Percentiles rank a stretch among this genome's conserved stretches.
phyloP scores from a whole-genome alignment of 1,284 basidiomycete species.

The Volvariella surrecta region DNA sequence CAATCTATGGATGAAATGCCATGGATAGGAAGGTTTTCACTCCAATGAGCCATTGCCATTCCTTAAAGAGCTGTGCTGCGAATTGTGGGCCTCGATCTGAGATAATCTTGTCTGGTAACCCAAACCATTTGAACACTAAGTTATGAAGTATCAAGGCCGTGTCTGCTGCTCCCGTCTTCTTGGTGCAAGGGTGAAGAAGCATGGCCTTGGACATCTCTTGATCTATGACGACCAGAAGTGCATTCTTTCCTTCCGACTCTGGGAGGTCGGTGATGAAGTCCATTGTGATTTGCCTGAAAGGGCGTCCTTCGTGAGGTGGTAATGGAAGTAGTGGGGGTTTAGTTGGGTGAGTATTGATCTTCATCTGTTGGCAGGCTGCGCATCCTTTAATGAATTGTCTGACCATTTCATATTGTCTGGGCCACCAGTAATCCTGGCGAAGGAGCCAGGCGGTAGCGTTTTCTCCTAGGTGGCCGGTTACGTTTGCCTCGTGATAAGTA shows the following conservation, averaged over 20 bases:
- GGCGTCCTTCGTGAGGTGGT: constrained; percentile 5
- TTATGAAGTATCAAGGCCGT: constrained; percentile 17
- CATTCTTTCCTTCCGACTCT: constrained; percentile 16
- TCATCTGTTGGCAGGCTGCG: too few relatives aligned
- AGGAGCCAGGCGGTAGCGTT: too few relatives aligned
- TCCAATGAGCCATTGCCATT: constrained; percentile 15
- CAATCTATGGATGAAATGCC: constrained; percentile 23
- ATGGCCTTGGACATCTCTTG: constrained; percentile 29
- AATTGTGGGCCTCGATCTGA: constrained; percentile 19
- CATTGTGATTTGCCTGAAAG: constrained; percentile 15
- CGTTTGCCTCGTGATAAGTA: too few relatives aligned
- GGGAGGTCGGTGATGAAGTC: constrained; percentile 28
- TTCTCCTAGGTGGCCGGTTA: too few relatives aligned
- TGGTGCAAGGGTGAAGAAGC: constrained; percentile 24
- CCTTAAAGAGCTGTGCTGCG: constrained; percentile 13
- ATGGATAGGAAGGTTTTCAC: constrained; percentile 17
- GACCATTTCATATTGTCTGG: too few relatives aligned
- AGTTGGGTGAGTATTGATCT: too few relatives aligned
- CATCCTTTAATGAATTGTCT: too few relatives aligned
- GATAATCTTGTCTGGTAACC: constrained; percentile 16
- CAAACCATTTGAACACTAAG: constrained; percentile 13
- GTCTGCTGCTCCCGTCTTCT: constrained; percentile 11
- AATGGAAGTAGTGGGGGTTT: too few relatives aligned
- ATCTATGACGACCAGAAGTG: constrained; percentile 24
- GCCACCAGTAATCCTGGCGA: too few relatives aligned